phyloP scores from a whole-genome alignment of 495 filamentous ascomycete genomes.

The Annulohypoxylon bovei region DNA sequence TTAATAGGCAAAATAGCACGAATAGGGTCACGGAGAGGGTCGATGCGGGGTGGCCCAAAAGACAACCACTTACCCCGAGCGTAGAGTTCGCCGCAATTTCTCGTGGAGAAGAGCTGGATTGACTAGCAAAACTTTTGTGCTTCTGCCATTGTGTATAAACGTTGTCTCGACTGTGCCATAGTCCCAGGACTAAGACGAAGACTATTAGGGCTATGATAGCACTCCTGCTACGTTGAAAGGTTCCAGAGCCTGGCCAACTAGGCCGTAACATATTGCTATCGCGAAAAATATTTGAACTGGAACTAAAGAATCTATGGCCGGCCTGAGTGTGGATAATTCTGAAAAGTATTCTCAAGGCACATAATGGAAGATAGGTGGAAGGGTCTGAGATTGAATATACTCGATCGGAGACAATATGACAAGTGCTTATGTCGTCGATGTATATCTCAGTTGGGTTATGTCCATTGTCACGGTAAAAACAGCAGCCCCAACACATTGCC shows the following conservation, averaged over 20 bases:
- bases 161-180: conserved; percentile 3
- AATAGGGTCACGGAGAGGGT: neutral
- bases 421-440: neutral
- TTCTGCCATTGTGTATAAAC: conserved; percentile 3
- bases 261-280: conserved; percentile 9
- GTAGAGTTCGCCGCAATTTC: conserved; percentile 21
- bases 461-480: conserved; percentile 7
- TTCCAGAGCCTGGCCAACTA: conserved; percentile 15
- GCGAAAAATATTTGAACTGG: neutral
- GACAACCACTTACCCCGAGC: conserved; percentile 19
- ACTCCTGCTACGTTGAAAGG: conserved; percentile 1
- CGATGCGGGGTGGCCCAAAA: neutral
- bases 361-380: conserved; percentile 11
- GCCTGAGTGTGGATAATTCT: neutral
- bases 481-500: neutral
- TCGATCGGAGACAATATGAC: conserved; percentile 1
- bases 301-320: neutral
- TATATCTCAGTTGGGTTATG: conserved; percentile 3
- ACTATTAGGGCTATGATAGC: conserved; percentile 1
- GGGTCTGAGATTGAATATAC: neutral
- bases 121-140: neutral
- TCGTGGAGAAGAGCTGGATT: conserved; percentile 4
- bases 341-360: neutral
- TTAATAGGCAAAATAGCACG: neutral
- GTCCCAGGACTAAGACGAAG: neutral